Evolutionary conservation across 805 yeast species (phyloP).

Genomic region (Saccharomycopsis guyanensis): DNA sequence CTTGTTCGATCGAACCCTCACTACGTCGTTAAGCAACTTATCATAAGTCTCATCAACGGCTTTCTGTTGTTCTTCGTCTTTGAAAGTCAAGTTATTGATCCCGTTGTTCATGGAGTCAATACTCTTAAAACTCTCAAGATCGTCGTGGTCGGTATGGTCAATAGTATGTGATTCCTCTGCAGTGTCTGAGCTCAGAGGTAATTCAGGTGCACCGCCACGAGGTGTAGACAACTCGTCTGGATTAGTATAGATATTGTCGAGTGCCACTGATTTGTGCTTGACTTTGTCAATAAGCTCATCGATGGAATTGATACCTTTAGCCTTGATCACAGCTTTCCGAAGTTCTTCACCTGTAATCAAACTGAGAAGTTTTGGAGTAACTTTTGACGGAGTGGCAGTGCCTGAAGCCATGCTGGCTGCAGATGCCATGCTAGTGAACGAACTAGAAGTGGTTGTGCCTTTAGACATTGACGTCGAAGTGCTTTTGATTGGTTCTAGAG

Average conservation of each 20-base stretch:
- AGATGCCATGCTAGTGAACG: neutral
- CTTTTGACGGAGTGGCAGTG: conserved; percentile 2
- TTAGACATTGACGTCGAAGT: neutral
- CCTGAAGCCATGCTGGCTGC: conserved; percentile 1
- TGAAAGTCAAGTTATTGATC: conserved; percentile 18
- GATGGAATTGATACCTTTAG: conserved; percentile 68
- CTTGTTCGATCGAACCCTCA: conserved; percentile 51
- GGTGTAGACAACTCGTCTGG: conserved; percentile 13
- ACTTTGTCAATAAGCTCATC: conserved; percentile 61
- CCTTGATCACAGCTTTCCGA: conserved; percentile 53
- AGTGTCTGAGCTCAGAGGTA: neutral
- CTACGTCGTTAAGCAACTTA: conserved; percentile 59
- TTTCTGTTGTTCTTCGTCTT: conserved; percentile 22
- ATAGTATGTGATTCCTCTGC: neutral
- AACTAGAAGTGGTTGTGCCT: neutral
- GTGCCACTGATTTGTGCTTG: conserved; percentile 42
- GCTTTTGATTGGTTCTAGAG: neutral
- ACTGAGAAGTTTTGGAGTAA: conserved; percentile 26
- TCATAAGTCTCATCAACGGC: conserved; percentile 74
- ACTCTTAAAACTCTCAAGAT: conserved; percentile 14
- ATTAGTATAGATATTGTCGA: conserved; percentile 42
- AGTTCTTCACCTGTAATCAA: conserved; percentile 41
- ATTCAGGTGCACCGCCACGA: conserved; percentile 1
- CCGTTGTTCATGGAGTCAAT: conserved; percentile 17
- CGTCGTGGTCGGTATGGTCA: conserved; percentile 7